Conservation (phyloP, 192 early-diverging fungal species). For the Entrophospora sp. region DNA sequence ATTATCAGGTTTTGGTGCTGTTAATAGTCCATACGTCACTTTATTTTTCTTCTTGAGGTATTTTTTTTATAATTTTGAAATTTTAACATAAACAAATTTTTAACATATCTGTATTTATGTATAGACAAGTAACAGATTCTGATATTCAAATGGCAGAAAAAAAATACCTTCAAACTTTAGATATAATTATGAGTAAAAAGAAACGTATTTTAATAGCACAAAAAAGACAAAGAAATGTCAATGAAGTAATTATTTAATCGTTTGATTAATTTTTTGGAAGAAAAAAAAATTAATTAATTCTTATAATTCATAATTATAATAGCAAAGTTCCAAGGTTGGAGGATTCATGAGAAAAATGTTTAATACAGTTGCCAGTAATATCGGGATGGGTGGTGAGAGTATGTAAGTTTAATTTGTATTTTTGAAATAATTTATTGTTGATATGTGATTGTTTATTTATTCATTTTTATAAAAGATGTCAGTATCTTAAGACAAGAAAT, state of each 20-base stretch:
- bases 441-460: too few relatives aligned
- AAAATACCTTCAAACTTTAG: constrained; percentile 58
- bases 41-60: constrained; percentile 74
- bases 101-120: not conserved
- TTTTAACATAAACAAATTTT: not conserved
- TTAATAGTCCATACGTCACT: constrained; percentile 83
- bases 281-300: not conserved
- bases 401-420: too few relatives aligned
- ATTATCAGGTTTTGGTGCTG: constrained; percentile 89
- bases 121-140: constrained; percentile 36
- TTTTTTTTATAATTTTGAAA: constrained; percentile 20
- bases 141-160: constrained; percentile 53
- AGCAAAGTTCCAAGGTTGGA: constrained; percentile 34
- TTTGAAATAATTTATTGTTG: too few relatives aligned
- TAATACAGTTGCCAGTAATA: constrained; percentile 24
- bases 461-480: constrained; percentile 29
- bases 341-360: constrained; percentile 51
- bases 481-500: constrained; percentile 42
- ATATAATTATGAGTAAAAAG: constrained; percentile 58
- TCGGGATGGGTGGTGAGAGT: constrained; percentile 18
- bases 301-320: constrained; percentile 6
- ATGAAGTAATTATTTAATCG: not conserved
- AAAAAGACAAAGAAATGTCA: constrained; percentile 3
- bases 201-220: constrained; percentile 41
- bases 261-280: not conserved